Percentiles rank a stretch among this genome's conserved stretches.
Conservation (phyloP, 495 filamentous ascomycete species). For the Xylaria flabelliformis region DNA sequence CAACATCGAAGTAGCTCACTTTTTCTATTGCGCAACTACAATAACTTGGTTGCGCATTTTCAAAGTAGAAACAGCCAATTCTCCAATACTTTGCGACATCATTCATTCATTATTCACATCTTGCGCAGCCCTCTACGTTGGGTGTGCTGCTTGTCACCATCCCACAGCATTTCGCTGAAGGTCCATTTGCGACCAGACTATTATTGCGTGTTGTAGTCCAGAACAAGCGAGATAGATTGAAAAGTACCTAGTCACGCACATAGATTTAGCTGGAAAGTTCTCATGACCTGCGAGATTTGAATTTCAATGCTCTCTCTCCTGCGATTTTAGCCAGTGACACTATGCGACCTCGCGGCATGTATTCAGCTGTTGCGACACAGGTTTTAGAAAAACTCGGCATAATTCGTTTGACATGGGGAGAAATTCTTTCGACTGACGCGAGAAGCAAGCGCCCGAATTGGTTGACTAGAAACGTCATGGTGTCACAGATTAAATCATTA, state of each 20-base stretch:
- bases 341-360: constrained; percentile 9
- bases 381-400: constrained; percentile 19
- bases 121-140: constrained; percentile 7
- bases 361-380: constrained; percentile 17
- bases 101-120: not conserved
- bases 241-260: not conserved
- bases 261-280: not conserved
- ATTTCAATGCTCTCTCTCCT: not conserved
- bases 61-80: not conserved
- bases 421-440: constrained; percentile 1
- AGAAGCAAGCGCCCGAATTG: constrained; percentile 9
- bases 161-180: not conserved
- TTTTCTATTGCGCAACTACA: constrained; percentile 15
- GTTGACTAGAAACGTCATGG: not conserved
- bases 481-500: constrained; percentile 13
- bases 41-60: not conserved
- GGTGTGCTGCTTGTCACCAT: not conserved
- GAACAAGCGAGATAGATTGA: not conserved
- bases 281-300: not conserved
- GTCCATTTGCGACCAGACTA: not conserved
- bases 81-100: constrained; percentile 4
- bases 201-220: not conserved
- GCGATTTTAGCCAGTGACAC: constrained; percentile 16
- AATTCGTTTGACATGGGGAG: constrained; percentile 3
- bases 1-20: not conserved